Evolutionary conservation across 352 stramenopile species (phyloP).

Genomic region (Pythium brachiatum): DNA sequence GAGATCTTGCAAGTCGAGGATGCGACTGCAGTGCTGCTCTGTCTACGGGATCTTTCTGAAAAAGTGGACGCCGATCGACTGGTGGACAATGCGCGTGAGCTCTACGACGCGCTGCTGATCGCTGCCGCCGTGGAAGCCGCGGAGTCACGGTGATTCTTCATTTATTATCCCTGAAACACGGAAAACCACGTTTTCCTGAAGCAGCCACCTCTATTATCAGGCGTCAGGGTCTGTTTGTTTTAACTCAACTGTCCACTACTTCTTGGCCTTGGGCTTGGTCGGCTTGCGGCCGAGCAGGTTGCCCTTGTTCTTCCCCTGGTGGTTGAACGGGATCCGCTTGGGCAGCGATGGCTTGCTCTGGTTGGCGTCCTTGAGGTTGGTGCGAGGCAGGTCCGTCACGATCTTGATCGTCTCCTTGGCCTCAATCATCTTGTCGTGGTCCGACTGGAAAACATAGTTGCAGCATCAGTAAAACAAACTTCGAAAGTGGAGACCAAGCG

Average conservation of each 20-base stretch:
- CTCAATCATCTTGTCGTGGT: slow-evolving; percentile 75
- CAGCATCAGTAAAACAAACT: neutral
- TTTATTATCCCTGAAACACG: neutral
- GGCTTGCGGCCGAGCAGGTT: slow-evolving; percentile 39
- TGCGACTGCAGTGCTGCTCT: slow-evolving; percentile 50
- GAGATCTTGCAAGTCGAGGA: slow-evolving; percentile 66
- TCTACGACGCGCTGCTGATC: slow-evolving; percentile 68
- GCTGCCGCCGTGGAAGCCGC: slow-evolving; percentile 56
- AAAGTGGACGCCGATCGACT: slow-evolving; percentile 47
- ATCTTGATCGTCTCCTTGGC: slow-evolving; percentile 43
- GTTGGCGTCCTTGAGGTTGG: slow-evolving; percentile 42
- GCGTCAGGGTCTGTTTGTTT: neutral
- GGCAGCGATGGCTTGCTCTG: slow-evolving; percentile 12
- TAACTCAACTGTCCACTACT: slow-evolving; percentile 2
- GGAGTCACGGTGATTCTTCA: slow-evolving; percentile 5
- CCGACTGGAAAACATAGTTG: slow-evolving; percentile 31
- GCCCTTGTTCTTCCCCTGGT: slow-evolving; percentile 22
- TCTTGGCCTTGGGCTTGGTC: slow-evolving; percentile 29
- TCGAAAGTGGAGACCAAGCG: neutral
- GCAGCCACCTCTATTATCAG: slow-evolving; percentile 34
- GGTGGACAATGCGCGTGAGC: slow-evolving; percentile 53
- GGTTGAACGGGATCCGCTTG: slow-evolving; percentile 27
- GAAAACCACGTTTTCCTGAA: neutral
- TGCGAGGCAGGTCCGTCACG: slow-evolving; percentile 65
- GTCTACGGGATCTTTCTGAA: slow-evolving; percentile 52